A percentile compares a stretch with the other conserved stretches of the same genome.
phyloP scores from a whole-genome alignment of 108 stramenopile species.

The Pseudonitzschia pungens region DNA sequence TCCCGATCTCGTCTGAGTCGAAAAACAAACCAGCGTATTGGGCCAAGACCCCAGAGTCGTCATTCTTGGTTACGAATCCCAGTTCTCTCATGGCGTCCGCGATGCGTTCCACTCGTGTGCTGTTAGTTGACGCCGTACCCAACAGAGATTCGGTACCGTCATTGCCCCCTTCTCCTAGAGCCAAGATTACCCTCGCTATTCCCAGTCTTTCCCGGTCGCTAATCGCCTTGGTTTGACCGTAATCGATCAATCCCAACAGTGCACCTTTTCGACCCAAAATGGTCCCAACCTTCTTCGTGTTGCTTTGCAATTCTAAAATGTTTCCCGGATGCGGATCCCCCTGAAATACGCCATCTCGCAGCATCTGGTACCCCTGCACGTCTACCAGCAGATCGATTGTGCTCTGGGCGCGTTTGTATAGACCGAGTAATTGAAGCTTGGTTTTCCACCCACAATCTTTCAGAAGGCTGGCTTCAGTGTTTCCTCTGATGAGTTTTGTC shows the following conservation, averaged over 20 bases:
- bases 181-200: constrained; percentile 49
- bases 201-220: constrained; percentile 51
- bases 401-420: constrained; percentile 32
- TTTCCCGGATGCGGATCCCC: constrained; percentile 72
- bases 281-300: neutral
- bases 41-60: constrained; percentile 49
- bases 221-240: constrained; percentile 60
- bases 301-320: constrained; percentile 37
- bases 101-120: constrained; percentile 16
- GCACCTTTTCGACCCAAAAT: constrained; percentile 7
- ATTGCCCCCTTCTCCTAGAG: constrained; percentile 34
- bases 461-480: neutral
- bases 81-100: constrained; percentile 57
- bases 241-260: constrained; percentile 70
- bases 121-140: neutral
- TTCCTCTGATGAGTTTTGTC: neutral
- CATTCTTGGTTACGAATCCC: constrained; percentile 51
- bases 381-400: constrained; percentile 55
- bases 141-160: neutral
- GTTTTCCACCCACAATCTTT: constrained; percentile 1
- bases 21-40: constrained; percentile 64
- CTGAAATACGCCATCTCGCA: constrained; percentile 60
- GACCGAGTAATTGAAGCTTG: constrained; percentile 26
- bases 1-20: constrained; percentile 56
- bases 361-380: constrained; percentile 76